Conservation (phyloP, 208 protist species). For the Leishmania tarentolae region DNA sequence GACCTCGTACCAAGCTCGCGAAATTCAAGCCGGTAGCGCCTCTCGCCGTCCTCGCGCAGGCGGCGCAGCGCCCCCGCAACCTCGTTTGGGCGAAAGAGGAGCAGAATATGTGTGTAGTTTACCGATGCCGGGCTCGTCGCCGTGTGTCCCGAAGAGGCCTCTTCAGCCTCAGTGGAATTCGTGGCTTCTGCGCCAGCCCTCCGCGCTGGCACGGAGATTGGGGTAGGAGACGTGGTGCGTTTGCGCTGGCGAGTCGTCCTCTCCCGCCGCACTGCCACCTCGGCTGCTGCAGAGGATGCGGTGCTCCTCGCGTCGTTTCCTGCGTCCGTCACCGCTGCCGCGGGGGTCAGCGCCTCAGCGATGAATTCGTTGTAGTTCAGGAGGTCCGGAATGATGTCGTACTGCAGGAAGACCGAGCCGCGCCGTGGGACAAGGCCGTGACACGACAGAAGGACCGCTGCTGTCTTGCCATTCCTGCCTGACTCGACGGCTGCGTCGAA, state of each 20-base stretch:
- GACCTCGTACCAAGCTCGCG: constrained; percentile 23
- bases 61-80: constrained; percentile 35
- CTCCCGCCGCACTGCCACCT: constrained; percentile 19
- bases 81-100: constrained; percentile 73
- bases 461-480: constrained; percentile 21
- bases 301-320: neutral
- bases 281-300: neutral
- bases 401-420: constrained; percentile 59
- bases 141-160: neutral
- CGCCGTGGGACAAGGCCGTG: constrained; percentile 58
- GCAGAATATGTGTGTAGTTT: constrained; percentile 51
- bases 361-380: constrained; percentile 72
- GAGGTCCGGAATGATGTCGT: constrained; percentile 66
- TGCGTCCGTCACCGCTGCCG: constrained; percentile 3
- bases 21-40: constrained; percentile 26
- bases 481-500: constrained; percentile 52
- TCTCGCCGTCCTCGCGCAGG: constrained; percentile 28
- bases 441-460: constrained; percentile 64
- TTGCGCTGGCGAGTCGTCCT: constrained; percentile 33
- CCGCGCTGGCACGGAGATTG: neutral
- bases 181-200: neutral
- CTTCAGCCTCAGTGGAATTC: neutral
- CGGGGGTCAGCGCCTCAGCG: constrained; percentile 46
- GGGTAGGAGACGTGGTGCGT: constrained; percentile 36
- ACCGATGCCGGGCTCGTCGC: neutral